A percentile compares a stretch with the other conserved stretches of the same genome.
These are phyloP conservation scores for Xylaria castorea DNA, from an alignment of 495 filamentous ascomycete species.

Conservation along the genomic window DNA sequence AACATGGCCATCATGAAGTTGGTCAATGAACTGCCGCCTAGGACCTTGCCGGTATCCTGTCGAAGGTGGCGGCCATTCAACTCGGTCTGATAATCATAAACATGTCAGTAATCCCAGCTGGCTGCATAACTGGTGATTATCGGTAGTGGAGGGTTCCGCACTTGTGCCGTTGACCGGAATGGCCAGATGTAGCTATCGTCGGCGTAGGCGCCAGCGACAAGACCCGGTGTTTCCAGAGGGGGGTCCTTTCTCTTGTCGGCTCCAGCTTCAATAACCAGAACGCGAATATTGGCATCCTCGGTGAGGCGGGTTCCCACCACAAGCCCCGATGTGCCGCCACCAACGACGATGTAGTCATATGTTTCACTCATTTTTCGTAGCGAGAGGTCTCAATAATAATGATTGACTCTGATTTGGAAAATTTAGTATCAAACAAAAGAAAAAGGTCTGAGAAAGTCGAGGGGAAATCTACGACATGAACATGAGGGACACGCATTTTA, in stretches of 20 bases:
- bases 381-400: background rate
- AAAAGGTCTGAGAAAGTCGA: background rate
- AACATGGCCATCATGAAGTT: slow-evolving; percentile 62
- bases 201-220: slow-evolving; percentile 51
- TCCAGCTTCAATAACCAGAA: slow-evolving; percentile 64
- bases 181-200: slow-evolving; percentile 64
- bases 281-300: slow-evolving; percentile 47
- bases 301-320: slow-evolving; percentile 69
- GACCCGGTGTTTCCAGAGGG: slow-evolving; percentile 53
- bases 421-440: background rate
- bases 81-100: slow-evolving; percentile 30
- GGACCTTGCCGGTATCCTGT: slow-evolving; percentile 59
- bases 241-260: slow-evolving; percentile 55
- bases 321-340: slow-evolving; percentile 85
- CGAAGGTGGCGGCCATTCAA: slow-evolving; percentile 44
- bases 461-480: background rate
- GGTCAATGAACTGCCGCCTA: slow-evolving; percentile 63
- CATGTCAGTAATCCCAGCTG: slow-evolving; percentile 13
- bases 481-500: background rate
- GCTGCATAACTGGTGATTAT: slow-evolving; percentile 6
- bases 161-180: slow-evolving; percentile 57
- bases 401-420: background rate
- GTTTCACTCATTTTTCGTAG: slow-evolving; percentile 29
- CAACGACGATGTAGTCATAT: slow-evolving; percentile 86
- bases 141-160: slow-evolving; percentile 29